Evolutionary conservation across 148 eudicot genomes (phyloP).

Genomic region (Suaeda aralocaspica): DNA sequence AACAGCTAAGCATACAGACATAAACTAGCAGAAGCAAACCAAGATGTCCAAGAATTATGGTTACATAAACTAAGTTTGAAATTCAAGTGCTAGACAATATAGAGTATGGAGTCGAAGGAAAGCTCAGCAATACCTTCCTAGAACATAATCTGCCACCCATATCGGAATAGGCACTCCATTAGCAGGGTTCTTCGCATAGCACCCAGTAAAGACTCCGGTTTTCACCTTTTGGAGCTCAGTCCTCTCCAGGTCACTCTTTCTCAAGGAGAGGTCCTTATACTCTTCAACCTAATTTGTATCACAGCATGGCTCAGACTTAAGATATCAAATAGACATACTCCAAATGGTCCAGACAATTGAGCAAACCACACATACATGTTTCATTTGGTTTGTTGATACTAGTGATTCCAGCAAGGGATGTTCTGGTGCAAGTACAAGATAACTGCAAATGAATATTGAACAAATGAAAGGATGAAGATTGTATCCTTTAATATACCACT

Average conservation of each 20-base stretch:
- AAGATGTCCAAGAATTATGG: not conserved
- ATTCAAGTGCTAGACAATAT: not conserved
- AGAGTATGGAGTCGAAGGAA: conserved; percentile 3
- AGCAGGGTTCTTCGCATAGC: conserved; percentile 81
- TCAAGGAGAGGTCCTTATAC: conserved; percentile 73
- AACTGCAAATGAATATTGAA: conserved; percentile 43
- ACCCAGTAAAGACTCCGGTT: conserved; percentile 87
- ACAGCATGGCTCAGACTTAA: not conserved
- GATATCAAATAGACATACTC: conserved; percentile 4
- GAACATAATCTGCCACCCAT: conserved; percentile 97
- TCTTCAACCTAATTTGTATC: conserved; percentile 64
- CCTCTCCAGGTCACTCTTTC: conserved; percentile 95
- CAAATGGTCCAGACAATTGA: not conserved
- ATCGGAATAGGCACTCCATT: conserved; percentile 73
- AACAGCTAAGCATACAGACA: conserved; percentile 5
- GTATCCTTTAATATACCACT: conserved; percentile 4
- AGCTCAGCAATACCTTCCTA: conserved; percentile 58
- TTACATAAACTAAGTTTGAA: not conserved
- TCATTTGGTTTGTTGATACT: conserved; percentile 55
- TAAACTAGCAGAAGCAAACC: not conserved
- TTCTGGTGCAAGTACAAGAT: conserved; percentile 96
- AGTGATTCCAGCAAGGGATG: conserved; percentile 61
- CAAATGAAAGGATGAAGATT: conserved; percentile 20
- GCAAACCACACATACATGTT: conserved; percentile 46
- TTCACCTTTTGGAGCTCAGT: conserved; percentile 97